phyloP scores from a whole-genome alignment of 2,329 filamentous ascomycete species.

The Xylaria sp. region DNA sequence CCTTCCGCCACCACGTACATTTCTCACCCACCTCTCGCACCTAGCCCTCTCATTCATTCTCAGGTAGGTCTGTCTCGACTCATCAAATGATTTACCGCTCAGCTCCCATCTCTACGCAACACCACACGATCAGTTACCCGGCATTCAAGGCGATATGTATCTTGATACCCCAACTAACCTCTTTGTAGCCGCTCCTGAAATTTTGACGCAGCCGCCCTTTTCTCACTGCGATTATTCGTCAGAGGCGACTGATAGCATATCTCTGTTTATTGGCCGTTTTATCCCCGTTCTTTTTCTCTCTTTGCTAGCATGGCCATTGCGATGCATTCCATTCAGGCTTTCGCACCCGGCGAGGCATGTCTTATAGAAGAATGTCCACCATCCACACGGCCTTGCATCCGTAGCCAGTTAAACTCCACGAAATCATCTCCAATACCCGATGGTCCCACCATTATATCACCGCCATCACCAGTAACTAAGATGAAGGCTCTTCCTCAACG shows the following conservation, averaged over 20 bases:
- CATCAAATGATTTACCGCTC: too few relatives aligned
- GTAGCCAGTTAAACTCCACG: background rate
- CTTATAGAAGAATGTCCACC: constrained; percentile 1
- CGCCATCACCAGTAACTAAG: constrained; percentile 4
- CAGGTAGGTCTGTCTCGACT: constrained; percentile 18
- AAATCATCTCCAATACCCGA: background rate
- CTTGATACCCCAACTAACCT: background rate
- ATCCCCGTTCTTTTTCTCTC: constrained; percentile 1
- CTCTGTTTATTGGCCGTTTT: background rate
- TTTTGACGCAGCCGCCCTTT: constrained; percentile 1
- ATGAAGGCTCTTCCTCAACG: constrained; percentile 37
- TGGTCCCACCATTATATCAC: background rate
- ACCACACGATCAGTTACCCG: background rate
- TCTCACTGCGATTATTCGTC: background rate
- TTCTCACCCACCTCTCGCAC: constrained; percentile 7
- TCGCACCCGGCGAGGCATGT: background rate
- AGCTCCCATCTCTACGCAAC: background rate
- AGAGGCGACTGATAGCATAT: background rate
- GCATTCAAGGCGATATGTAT: background rate
- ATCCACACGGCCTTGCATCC: background rate
- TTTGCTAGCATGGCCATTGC: constrained; percentile 15
- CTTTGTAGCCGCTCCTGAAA: constrained; percentile 1
- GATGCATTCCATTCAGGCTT: constrained; percentile 1
- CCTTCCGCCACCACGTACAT: constrained; percentile 7
- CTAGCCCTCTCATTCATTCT: constrained; percentile 7